Evolutionary conservation across 345 rosid species (phyloP), one percentile per base, ranked within the genome.

Genomic region (Moricandia arvensis): DNA sequence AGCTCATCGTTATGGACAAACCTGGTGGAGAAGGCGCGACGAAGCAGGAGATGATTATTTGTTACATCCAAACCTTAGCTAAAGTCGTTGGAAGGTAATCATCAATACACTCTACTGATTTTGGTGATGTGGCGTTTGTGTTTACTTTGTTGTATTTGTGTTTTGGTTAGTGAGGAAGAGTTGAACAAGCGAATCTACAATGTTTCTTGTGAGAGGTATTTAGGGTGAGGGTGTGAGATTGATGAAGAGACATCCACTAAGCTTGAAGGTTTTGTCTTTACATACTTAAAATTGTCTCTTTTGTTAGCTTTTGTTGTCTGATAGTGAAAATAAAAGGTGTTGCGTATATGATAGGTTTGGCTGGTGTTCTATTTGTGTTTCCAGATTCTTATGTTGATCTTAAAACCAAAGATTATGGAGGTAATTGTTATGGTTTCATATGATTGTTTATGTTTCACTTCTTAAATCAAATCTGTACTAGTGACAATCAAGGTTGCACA

Each of bases 1-100:
- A 97, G 97, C 97, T 95, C 45, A 95, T 90, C 51, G 93, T 95
- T 17, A 95, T 92, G 89, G 97, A 95, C 59, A 90, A 92, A 80
- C 96, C 97, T 8, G 96, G 97, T 5, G 96, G 97, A 0, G 97
- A 92, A 59, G 89, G 86, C 0, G 96, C 97, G 10, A 84, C 85
- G n/a, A 92, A 95, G 81, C 91, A 95, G 86, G 89, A 93, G 77
- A 93, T 95, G 98, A 88, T 93, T 38, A 98, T 93, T 71, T 87
- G 91, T 29, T 95, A 95, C 35, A 31, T 95, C 51, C 73, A 93
- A 83, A 92, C 99, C 49, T 79, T 91, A 5, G 91, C 99, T 30
- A 85, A 88, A 78, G 86, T 92, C 62, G 72, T 95, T 53, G 96
- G 95, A 70, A 87, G 97, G 96, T 90, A 67, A 73, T 37, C 11